Percentiles rank a stretch among this genome's conserved stretches.
These are phyloP conservation scores for Colletotrichum chrysophilum DNA, from an alignment of 2,329 filamentous ascomycete genomes.

Conservation along the genomic window DNA sequence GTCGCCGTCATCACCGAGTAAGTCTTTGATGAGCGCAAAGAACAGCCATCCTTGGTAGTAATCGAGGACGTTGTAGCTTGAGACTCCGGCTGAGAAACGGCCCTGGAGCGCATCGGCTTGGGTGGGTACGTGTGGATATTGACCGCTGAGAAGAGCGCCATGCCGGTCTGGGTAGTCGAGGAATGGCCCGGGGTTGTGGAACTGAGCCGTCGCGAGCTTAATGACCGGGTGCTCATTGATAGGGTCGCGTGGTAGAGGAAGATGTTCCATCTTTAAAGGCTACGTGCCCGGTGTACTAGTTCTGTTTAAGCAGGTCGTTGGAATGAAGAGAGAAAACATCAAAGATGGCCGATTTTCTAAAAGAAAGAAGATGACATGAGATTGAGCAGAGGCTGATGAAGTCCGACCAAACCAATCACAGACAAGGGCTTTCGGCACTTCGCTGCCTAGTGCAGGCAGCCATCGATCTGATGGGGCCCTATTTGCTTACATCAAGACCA, in stretches of 20 bases:
- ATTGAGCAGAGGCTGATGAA: background rate
- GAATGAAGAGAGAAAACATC: background rate
- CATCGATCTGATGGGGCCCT: background rate
- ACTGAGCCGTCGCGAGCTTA: background rate
- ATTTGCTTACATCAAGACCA: background rate
- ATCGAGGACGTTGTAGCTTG: background rate
- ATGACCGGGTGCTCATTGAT: background rate
- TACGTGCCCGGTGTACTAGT: too few relatives aligned
- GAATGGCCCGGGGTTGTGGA: background rate
- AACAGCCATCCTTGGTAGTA: conserved; percentile 11
- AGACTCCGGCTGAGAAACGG: background rate
- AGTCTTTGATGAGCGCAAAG: background rate
- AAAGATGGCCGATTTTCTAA: background rate
- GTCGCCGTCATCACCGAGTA: background rate
- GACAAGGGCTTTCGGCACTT: background rate
- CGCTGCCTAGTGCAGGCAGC: background rate
- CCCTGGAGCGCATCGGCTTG: conserved; percentile 2
- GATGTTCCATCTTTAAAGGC: background rate
- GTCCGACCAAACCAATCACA: background rate
- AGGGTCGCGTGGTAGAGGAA: conserved; percentile 10
- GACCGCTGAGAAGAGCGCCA: background rate
- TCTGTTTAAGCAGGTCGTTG: background rate
- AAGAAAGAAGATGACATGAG: background rate
- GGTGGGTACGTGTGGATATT: background rate
- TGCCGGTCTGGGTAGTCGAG: conserved; percentile 2